These are phyloP conservation scores for Ustilago curta DNA, from an alignment of 1,284 basidiomycete species.

Conservation along the genomic window DNA sequence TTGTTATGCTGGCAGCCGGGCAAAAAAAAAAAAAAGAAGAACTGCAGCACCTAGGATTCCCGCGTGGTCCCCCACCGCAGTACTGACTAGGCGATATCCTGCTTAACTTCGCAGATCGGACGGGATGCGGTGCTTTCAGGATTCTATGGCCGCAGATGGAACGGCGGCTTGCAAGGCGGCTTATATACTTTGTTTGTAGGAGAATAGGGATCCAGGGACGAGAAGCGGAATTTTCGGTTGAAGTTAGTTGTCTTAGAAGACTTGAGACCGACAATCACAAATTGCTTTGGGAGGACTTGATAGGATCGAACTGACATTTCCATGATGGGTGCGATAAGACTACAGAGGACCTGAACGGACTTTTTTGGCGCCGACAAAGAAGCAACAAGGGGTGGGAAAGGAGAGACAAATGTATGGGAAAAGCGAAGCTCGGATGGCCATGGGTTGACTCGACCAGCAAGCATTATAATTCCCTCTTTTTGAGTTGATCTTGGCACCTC, in stretches of 20 bases:
- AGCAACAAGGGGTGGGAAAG: not conserved
- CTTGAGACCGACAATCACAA: too few relatives aligned
- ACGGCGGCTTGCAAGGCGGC: too few relatives aligned
- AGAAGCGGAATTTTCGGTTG: too few relatives aligned
- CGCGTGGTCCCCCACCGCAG: constrained; percentile 85
- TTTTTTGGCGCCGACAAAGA: not conserved
- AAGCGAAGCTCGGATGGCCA: constrained; percentile 54
- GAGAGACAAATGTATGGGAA: constrained; percentile 37
- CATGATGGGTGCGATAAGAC: not conserved
- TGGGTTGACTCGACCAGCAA: constrained; percentile 32
- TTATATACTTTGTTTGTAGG: too few relatives aligned
- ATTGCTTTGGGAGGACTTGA: too few relatives aligned
- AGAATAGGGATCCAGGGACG: too few relatives aligned
- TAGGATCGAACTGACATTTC: too few relatives aligned
- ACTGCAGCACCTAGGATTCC: constrained; percentile 84
- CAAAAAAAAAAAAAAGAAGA: constrained; percentile 51
- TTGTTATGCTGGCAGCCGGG: too few relatives aligned
- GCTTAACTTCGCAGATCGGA: constrained; percentile 84
- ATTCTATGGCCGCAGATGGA: constrained; percentile 80
- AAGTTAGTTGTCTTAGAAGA: too few relatives aligned
- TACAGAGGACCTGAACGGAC: not conserved
- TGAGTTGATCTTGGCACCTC: constrained; percentile 39
- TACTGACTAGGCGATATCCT: constrained; percentile 83
- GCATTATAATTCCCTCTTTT: constrained; percentile 53
- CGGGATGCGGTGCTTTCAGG: constrained; percentile 83